phyloP scores from a whole-genome alignment of 164 flowering plant species.

The Stephania yunnanensis region DNA sequence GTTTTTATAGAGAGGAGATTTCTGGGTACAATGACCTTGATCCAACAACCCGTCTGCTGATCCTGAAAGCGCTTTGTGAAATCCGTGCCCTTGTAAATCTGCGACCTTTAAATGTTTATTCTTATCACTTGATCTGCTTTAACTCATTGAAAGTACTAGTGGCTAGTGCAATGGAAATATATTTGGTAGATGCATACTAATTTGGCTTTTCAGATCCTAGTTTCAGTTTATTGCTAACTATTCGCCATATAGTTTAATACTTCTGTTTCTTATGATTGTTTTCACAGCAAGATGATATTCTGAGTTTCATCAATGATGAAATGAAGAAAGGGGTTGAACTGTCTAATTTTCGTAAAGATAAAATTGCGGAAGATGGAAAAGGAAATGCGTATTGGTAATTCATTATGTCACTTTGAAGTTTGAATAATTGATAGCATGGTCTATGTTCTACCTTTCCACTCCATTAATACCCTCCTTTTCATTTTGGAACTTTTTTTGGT shows the following conservation, averaged over 20 bases:
- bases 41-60: conserved; percentile 50
- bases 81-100: conserved; percentile 54
- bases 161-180: background rate
- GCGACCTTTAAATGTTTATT: conserved; percentile 4
- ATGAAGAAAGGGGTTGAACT: conserved; percentile 46
- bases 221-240: background rate
- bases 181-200: background rate
- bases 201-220: background rate
- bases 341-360: conserved; percentile 58
- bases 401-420: background rate
- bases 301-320: conserved; percentile 44
- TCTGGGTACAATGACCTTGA: conserved; percentile 58
- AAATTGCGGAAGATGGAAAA: conserved; percentile 51
- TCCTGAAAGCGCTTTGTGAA: conserved; percentile 92
- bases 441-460: too few relatives aligned
- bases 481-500: background rate
- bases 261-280: background rate
- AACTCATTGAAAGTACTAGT: background rate
- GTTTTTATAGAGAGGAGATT: conserved; percentile 63
- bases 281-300: conserved; percentile 68
- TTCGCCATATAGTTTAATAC: background rate
- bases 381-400: conserved; percentile 67
- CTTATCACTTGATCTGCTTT: background rate
- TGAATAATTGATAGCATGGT: background rate
- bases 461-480: too few relatives aligned